Conservation (phyloP, 73 alveolate species). For the Paramecium biaurelia region DNA sequence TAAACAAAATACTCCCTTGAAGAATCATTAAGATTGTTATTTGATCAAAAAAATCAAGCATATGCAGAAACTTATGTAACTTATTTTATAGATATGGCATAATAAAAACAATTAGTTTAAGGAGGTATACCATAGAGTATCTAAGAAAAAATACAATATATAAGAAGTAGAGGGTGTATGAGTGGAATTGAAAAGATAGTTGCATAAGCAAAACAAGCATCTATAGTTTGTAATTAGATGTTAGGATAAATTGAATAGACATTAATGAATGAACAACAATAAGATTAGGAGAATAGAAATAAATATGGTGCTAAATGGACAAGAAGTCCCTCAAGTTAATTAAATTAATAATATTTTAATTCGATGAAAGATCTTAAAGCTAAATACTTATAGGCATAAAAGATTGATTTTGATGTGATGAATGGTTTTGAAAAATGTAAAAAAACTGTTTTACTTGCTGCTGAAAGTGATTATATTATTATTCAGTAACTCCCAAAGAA, state of each 20-base stretch:
- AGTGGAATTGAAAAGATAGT: neutral
- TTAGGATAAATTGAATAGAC: neutral
- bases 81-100: neutral
- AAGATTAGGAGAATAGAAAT: neutral
- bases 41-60: conserved; percentile 44
- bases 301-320: conserved; percentile 33
- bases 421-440: neutral
- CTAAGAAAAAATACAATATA: neutral
- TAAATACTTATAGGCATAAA: neutral
- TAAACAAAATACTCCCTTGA: neutral
- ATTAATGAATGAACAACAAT: neutral
- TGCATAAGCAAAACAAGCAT: neutral
- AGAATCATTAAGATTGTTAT: neutral
- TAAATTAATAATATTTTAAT: neutral
- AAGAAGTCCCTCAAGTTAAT: neutral
- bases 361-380: neutral
- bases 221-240: neutral
- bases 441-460: neutral
- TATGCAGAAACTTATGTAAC: conserved; percentile 39
- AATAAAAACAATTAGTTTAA: neutral
- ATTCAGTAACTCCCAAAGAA: neutral
- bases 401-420: conserved; percentile 33
- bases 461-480: neutral
- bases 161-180: neutral
- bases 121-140: neutral